Base-by-base conservation (phyloP, 257 asterid genomes). In the Vinca minor region DNA sequence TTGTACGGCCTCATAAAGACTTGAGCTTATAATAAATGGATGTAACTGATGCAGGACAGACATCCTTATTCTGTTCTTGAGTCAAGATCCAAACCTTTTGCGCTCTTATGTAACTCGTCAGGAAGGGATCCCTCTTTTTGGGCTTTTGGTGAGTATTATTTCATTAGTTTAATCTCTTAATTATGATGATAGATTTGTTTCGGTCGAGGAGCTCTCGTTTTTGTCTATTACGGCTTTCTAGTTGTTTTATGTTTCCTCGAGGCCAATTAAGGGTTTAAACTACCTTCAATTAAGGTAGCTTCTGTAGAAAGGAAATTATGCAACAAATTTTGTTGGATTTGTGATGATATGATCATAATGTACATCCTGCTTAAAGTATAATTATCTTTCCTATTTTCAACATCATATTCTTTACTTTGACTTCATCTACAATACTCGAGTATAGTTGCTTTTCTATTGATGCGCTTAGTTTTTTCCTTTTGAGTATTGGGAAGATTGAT, bases 1-100 rank as follows among this genome's bases (percentile, higher is more conserved):
- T n/a, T n/a, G n/a, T n/a, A n/a, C n/a, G n/a, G 34, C 71, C 44
- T 68, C 39, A 41, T 73, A 68, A 64, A 64, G 54, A 8, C 41
- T 4, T n/a, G 62, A 62, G 57, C 46, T 71, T 41, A 36, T 71
- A 71, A 36, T 72, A 56, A 69, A 69, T 77, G 73, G 59, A 66
- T 73, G 58, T 82, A 71, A 78, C 72, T 82, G 81, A 68, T 89
- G 89, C 94, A 92, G 98, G 91, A 85, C 95, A 85, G 96, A 89
- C 80, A 87, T 92, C 80, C 93, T 92, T 71, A 78, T 87, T 79
- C 88, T 82, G 72, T 83, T 81, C 73, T 82, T 87, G 84, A 85
- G 81, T 76, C 89, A 84, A 70, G 98, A 92, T 73, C 67, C 97
- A 52, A 87, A 78, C 73, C 87, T 92, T 52, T 71, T 92, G 77